A percentile compares a stretch with the other conserved stretches of the same genome.
Evolutionary conservation across 495 filamentous ascomycete species (phyloP).

Genomic region (Lophium mytilinum): DNA sequence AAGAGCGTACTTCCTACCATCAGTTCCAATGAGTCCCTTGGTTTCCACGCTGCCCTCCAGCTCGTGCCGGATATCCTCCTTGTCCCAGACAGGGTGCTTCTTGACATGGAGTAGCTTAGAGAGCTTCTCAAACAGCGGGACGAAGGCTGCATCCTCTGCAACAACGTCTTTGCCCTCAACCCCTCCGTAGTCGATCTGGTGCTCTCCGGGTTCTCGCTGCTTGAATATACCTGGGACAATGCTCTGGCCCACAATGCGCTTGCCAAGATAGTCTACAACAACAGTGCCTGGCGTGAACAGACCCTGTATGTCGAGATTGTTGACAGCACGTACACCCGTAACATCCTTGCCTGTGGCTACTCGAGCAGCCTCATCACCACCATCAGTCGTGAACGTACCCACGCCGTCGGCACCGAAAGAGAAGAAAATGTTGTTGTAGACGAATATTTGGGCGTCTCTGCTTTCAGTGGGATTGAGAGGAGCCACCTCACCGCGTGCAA

Average conservation of each 20-base stretch:
- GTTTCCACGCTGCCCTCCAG: constrained; percentile 96
- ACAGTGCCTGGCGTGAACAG: constrained; percentile 94
- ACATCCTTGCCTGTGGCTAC: constrained; percentile 98
- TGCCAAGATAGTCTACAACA: constrained; percentile 93
- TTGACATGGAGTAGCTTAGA: constrained; percentile 82
- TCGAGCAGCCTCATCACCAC: constrained; percentile 92
- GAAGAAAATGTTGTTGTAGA: constrained; percentile 99
- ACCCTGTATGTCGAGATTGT: constrained; percentile 91
- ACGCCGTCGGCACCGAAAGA: constrained; percentile 97
- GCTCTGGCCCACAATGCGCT: constrained; percentile 94
- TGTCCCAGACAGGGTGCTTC: constrained; percentile 97
- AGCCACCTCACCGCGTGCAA: constrained; percentile 86
- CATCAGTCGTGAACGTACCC: constrained; percentile 91
- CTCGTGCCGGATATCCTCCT: constrained; percentile 80
- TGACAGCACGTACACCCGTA: constrained; percentile 83
- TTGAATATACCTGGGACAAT: constrained; percentile 99
- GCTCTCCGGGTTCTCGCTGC: constrained; percentile 92
- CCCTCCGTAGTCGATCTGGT: constrained; percentile 97
- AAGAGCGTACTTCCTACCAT: constrained; percentile 92
- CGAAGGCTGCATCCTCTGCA: constrained; percentile 78
- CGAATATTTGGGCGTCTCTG: constrained; percentile 92
- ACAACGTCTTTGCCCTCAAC: constrained; percentile 96
- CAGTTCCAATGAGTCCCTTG: constrained; percentile 94
- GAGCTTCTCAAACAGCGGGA: constrained; percentile 77
- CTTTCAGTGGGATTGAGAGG: constrained; percentile 95